A percentile compares a stretch with the other conserved stretches of the same genome.
Conservation (phyloP, 2,329 filamentous ascomycete species). For the Verticillium isaacii region DNA sequence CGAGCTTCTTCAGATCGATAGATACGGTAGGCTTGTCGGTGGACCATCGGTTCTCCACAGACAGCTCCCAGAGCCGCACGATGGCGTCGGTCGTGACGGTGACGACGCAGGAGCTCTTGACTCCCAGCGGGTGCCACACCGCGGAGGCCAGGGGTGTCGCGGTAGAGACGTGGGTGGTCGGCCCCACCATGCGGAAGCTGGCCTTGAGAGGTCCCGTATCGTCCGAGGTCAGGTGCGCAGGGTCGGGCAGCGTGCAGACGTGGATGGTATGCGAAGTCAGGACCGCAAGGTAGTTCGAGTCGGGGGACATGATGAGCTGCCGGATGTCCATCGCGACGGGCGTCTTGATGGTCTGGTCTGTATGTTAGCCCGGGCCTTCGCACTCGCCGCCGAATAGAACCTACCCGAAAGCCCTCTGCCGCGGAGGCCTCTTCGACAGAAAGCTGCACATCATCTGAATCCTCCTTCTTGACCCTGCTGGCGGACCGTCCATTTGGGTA, state of each 20-base stretch:
- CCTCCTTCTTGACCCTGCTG: conserved; percentile 43
- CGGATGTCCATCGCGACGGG: conserved; percentile 77
- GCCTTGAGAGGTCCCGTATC: conserved; percentile 69
- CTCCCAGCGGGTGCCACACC: conserved; percentile 88
- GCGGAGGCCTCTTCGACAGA: conserved; percentile 18
- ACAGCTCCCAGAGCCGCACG: conserved; percentile 86
- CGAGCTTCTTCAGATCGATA: conserved; percentile 84
- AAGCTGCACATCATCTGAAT: conserved; percentile 28
- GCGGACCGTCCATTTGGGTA: conserved; percentile 24
- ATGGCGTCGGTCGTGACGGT: conserved; percentile 86
- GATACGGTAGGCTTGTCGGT: conserved; percentile 80
- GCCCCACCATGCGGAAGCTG: conserved; percentile 87
- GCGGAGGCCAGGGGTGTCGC: conserved; percentile 75
- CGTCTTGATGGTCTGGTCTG: conserved; percentile 63
- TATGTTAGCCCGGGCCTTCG: background rate
- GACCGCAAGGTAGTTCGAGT: conserved; percentile 76
- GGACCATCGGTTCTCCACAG: conserved; percentile 76
- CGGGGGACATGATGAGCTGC: conserved; percentile 80
- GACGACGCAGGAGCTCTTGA: conserved; percentile 75
- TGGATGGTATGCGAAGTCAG: conserved; percentile 84
- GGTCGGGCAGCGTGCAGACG: conserved; percentile 78
- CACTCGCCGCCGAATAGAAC: conserved; percentile 14
- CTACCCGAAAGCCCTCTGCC: conserved; percentile 43
- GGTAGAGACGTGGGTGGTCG: conserved; percentile 85
- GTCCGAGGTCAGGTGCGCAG: conserved; percentile 66